Percentiles rank a stretch among this genome's conserved stretches.
Conservation (phyloP, 306 rosid species). For the Nissolia schottii region DNA sequence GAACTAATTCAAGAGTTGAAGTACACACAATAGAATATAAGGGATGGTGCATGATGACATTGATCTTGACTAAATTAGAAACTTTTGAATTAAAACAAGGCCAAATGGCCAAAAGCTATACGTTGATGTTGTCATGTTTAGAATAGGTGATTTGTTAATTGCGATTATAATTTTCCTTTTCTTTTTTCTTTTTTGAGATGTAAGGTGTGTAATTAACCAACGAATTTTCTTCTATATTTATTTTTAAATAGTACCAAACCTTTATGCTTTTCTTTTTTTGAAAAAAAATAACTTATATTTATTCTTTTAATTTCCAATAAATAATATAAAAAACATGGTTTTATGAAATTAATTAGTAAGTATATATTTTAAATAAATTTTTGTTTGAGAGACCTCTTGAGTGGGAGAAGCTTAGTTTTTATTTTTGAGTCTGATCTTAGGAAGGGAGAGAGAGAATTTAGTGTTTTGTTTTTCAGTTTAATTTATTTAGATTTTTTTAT, state of each 20-base stretch:
- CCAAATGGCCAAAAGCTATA: background rate
- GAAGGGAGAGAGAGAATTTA: too few species aligned
- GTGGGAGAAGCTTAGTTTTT: too few species aligned
- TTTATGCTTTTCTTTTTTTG: too few species aligned
- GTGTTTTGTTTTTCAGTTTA: too few species aligned
- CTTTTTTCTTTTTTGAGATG: background rate
- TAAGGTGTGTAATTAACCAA: background rate
- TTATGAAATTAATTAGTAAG: too few species aligned
- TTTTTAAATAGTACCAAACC: background rate
- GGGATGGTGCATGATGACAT: constrained; percentile 19
- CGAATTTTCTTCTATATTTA: background rate
- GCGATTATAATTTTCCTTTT: background rate
- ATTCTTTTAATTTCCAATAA: too few species aligned
- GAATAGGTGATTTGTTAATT: constrained; percentile 6
- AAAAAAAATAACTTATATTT: too few species aligned
- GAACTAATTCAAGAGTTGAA: constrained; percentile 3
- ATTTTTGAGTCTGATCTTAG: too few species aligned
- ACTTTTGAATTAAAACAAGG: constrained; percentile 7
- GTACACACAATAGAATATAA: constrained; percentile 20
- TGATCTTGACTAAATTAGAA: constrained; percentile 12
- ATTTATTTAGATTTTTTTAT: too few species aligned
- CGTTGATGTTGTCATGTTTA: background rate
- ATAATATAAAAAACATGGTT: too few species aligned
- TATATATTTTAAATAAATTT: too few species aligned
- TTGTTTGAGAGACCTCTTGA: too few species aligned